Conservation (phyloP, 2,329 filamentous ascomycete species). For the Apiospora hydei region DNA sequence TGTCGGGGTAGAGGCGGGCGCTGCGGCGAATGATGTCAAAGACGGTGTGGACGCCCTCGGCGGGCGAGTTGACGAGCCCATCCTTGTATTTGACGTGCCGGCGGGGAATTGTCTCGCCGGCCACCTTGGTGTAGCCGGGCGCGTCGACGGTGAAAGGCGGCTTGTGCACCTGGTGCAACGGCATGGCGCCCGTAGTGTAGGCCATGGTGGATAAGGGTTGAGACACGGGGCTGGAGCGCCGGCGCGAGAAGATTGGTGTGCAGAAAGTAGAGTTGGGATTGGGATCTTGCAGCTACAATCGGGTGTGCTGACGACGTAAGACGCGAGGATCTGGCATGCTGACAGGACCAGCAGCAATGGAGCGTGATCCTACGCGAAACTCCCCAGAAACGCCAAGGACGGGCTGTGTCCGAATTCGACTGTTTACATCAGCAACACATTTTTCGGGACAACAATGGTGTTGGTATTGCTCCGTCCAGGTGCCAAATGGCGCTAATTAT, state of each 20-base stretch:
- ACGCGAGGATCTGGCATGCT: not conserved
- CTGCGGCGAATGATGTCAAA: conserved; percentile 74
- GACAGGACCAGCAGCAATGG: not conserved
- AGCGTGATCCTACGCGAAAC: not conserved
- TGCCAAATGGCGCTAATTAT: no score
- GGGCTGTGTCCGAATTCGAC: not conserved
- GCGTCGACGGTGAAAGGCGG: conserved; percentile 79
- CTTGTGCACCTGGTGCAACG: conserved; percentile 68
- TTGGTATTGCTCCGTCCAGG: not conserved
- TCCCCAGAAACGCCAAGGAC: not conserved
- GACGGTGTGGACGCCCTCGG: conserved; percentile 75
- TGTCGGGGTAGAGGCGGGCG: conserved; percentile 67
- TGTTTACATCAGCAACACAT: not conserved
- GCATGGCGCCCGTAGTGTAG: conserved; percentile 49
- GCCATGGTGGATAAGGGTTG: not conserved
- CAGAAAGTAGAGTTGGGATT: not conserved
- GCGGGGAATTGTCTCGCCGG: conserved; percentile 82
- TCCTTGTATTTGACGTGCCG: conserved; percentile 76
- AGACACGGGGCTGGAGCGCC: not conserved
- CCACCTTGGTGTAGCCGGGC: conserved; percentile 72
- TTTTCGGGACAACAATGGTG: not conserved
- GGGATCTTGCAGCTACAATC: not conserved
- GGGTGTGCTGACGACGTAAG: not conserved
- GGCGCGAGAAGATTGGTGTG: not conserved
- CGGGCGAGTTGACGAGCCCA: conserved; percentile 69